phyloP scores from a whole-genome alignment of 441 rosid species.

The Capsella rubella region DNA sequence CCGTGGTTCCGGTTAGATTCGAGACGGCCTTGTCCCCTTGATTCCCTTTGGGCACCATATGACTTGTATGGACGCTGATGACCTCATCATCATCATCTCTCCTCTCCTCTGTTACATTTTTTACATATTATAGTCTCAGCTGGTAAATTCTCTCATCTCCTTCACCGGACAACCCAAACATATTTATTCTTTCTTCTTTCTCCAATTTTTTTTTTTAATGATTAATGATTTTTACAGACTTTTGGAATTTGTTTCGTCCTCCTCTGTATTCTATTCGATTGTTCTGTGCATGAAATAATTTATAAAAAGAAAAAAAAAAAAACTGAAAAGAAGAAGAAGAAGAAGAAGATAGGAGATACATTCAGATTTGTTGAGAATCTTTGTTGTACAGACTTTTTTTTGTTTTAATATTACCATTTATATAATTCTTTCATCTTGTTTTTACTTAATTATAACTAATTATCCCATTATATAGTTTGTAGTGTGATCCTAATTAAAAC shows the following conservation, averaged over 20 bases:
- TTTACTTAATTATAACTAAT: neutral
- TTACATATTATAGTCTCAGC: slow-evolving; percentile 23
- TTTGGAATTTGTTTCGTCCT: slow-evolving; percentile 35
- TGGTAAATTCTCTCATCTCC: slow-evolving; percentile 37
- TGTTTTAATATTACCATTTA: neutral
- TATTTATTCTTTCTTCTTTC: slow-evolving; percentile 28
- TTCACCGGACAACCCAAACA: neutral
- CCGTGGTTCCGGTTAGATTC: slow-evolving; percentile 87
- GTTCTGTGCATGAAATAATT: slow-evolving; percentile 40
- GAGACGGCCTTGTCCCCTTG: slow-evolving; percentile 74
- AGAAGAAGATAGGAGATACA: slow-evolving; percentile 26
- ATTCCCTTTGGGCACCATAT: slow-evolving; percentile 77
- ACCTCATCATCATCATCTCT: neutral
- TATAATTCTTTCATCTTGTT: slow-evolving; percentile 11
- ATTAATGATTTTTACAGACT: neutral
- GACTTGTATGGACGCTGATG: slow-evolving; percentile 60
- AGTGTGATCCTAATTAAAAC: slow-evolving; percentile 7
- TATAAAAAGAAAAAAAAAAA: neutral
- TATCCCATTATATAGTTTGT: slow-evolving; percentile 5
- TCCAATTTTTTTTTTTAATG: neutral
- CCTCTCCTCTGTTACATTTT: no score
- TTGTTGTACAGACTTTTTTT: slow-evolving; percentile 37
- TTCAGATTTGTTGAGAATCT: slow-evolving; percentile 37
- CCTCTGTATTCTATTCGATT: slow-evolving; percentile 43
- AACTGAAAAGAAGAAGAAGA: neutral